These are phyloP conservation scores for Nicotiana rustica DNA, from an alignment of 305 asterid genomes.

Conservation along the genomic window DNA sequence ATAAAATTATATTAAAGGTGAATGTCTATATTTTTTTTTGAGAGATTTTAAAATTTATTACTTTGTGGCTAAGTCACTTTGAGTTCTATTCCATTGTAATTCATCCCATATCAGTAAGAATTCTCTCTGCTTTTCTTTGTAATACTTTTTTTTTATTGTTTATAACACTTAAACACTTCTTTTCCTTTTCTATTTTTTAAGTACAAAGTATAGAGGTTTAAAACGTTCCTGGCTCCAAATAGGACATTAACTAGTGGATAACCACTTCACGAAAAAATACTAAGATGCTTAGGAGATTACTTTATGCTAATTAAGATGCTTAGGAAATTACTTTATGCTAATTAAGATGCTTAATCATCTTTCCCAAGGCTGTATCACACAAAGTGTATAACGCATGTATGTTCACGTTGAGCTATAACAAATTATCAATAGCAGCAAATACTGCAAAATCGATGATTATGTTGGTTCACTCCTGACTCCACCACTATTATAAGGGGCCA, in stretches of 20 bases:
- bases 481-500: not conserved
- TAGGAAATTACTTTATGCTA: not conserved
- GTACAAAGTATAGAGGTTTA: not conserved
- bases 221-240: not conserved
- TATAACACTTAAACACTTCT: too few species aligned
- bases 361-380: conserved; percentile 20
- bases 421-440: not conserved
- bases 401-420: not conserved
- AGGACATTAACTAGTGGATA: conserved; percentile 32
- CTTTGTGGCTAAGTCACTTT: too few species aligned
- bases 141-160: too few species aligned
- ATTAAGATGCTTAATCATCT: conserved; percentile 31
- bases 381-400: not conserved
- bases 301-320: not conserved
- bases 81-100: too few species aligned
- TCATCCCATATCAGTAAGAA: too few species aligned
- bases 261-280: conserved; percentile 32
- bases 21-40: too few species aligned
- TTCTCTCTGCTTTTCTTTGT: too few species aligned
- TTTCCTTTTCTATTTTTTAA: not conserved
- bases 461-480: not conserved
- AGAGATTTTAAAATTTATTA: too few species aligned
- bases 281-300: not conserved
- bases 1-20: too few species aligned
- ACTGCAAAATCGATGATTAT: not conserved